Evolutionary conservation across 805 yeast species (phyloP), one percentile per base, ranked within the genome.

Genomic region (Wickerhamiella slavikovae): DNA sequence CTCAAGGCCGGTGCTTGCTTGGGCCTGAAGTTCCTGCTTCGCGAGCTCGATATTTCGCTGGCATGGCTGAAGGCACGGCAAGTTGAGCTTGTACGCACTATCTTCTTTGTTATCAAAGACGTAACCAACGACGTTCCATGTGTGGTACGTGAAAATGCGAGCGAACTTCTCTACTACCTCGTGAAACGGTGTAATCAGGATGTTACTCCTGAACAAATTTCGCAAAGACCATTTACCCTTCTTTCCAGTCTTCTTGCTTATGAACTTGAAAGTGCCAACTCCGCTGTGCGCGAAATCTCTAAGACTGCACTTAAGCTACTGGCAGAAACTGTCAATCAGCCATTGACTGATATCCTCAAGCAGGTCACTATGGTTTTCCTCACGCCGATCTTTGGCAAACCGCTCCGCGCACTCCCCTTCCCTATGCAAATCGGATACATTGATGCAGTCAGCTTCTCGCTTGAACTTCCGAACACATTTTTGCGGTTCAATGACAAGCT

Each of bases 361-460:
- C 83, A 85, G 13, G 83, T 91, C 30, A 79, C 82, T 42, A 72
- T 69, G 28, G 68, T 83, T 16, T 56, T 91, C 17, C 54, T 89
- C 27, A 77, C 91, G 1, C 96, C 99, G 5, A 89, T 89, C 15
- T 91, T 89, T 57, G 93, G 93, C 3, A 89, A 89, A 47, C 99
- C 99, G 1, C 54, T 89, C 34, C 63, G 99, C 38, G 99, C 99
- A 1, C 60, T 89, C 36, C 98, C 99, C 0, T 89, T 91, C 55
- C 89, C 93, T 4, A 89, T 85, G 93, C 98, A 91, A 54, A 89
- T 89, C 33, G 98, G 98, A 22, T 83, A 89, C 48, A 83, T 89
- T 36, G 96, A 89, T 51, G 96, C 96, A 1, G 78, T 89, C n/a
- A 72, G 93, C 0, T 91, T 72, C 50, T 85, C 95, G 45, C 55